Evolutionary conservation across 2,329 filamentous ascomycete species (phyloP), one percentile per base, ranked within the genome.

Genomic region (Sclerotinia spermophila): DNA sequence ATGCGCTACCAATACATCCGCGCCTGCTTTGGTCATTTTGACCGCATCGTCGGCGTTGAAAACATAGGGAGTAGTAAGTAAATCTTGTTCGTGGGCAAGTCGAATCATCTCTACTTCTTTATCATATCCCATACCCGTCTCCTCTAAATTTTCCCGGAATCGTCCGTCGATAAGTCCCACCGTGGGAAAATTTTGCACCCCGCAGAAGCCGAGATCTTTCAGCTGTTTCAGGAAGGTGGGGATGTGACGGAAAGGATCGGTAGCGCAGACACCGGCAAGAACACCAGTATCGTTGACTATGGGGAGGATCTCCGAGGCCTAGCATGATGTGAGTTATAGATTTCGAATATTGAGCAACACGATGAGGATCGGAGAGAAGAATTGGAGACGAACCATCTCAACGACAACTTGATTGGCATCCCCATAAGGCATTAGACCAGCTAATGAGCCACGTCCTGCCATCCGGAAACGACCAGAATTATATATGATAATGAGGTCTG

Each of bases 141-240:
- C 89, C 77, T 92, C 90, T 2, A 93, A 83, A 74, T 90, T 89
- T 33, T 84, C 83, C 19, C 90, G 84, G 77, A 92, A 92, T 19
- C 83, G 83, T 1, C 89, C 90, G 78, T 92, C 90, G 48, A 92
- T 89, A 33, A 92, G 81, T 0, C 90, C 90, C 2, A 92, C 89
- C 0, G 90, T 92, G 1, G 90, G 90, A 77, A 92, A 92, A 75
- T 92, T 92, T 78, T 92, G 90, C 21, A 92, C 84, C 2, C 90
- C 90, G 2, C 86, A 86, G 73, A 92, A 92, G 0, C 90, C 90
- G 24, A 90, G 79, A 1, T 84, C 83, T 69, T 85, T 84, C 48
- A 92, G 81, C 76, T 91, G 84, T 27, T 79, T 77, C 24, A 92
- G 82, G 75, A 92, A 92, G 7, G 79, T 76, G 3, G 84, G 80